Conservation (phyloP, 345 rosid genomes). For the Dipteronia dyeriana region DNA sequence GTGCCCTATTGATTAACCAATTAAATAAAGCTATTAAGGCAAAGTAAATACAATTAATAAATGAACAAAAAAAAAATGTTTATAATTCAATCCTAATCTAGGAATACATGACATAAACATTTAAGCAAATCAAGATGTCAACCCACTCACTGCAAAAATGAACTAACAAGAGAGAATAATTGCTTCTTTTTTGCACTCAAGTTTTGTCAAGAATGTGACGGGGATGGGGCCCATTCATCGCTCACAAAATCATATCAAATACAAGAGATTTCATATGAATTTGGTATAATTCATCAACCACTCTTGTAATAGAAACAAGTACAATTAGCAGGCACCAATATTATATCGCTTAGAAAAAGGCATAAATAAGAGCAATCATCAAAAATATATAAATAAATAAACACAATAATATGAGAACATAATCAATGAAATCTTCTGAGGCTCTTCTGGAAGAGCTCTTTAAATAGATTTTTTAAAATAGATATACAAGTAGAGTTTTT, state of each 20-base stretch:
- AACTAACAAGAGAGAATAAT: slow-evolving; percentile 21
- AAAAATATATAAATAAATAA: neutral
- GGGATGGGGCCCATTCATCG: slow-evolving; percentile 25
- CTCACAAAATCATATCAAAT: slow-evolving; percentile 2
- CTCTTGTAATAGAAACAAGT: neutral
- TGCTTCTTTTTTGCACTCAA: neutral
- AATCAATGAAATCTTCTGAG: neutral
- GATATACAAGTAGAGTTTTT: too few species aligned
- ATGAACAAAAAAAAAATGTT: too few species aligned
- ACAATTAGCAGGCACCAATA: neutral
- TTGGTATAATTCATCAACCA: neutral
- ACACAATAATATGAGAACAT: neutral
- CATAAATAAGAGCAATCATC: neutral
- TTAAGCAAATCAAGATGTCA: slow-evolving; percentile 25
- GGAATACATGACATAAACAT: slow-evolving; percentile 18
- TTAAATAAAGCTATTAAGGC: too few species aligned
- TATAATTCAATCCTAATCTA: slow-evolving; percentile 11
- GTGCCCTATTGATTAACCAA: too few species aligned
- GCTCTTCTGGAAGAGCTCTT: too few species aligned
- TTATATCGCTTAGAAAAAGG: neutral
- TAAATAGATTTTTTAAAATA: too few species aligned
- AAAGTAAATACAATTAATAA: too few species aligned
- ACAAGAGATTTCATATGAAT: neutral
- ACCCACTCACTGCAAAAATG: slow-evolving; percentile 22
- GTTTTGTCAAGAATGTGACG: slow-evolving; percentile 14